Evolutionary conservation across 2,329 filamentous ascomycete species (phyloP), one percentile per base, ranked within the genome.

Genomic region (Ascochyta viciae-villosae): DNA sequence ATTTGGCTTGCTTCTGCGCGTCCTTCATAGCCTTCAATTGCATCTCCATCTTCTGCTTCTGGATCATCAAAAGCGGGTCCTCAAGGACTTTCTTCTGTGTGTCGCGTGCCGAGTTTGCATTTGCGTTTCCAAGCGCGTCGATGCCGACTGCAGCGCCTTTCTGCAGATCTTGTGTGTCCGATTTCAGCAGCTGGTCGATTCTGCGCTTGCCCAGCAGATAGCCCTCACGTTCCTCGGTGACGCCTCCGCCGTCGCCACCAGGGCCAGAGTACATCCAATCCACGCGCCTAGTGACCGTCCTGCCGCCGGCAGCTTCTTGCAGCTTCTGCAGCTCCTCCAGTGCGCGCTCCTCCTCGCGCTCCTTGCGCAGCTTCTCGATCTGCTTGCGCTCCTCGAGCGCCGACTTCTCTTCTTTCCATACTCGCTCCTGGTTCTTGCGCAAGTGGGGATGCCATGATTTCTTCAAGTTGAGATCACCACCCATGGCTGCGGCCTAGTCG

Each of bases 191-290:
- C 12, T 88, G 87, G 79, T 98, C 94, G 73, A 99, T 94, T 55
- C 93, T 85, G 55, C 95, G 85, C 81, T 97, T 98, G 48, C 95
- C 95, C 13, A 99, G 82, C 1, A 99, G 78, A 74, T 96, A 99
- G 4, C 90, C 92, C 72, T 99, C 95, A 79, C 91, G 92, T 77
- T 98, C 95, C 75, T 97, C 94, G 0, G 78, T 87, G 4, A 80
- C 77, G 19, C 75, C 78, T 23, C 85, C 86, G 70, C 90, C 88
- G 33, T 91, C 91, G 53, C 82, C 84, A 45, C 89, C 89, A 7
- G 95, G 92, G 1, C 94, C 94, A 66, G 89, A 87, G 77, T 99
- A 99, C 92, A 99, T 97, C 91, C 95, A 99, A 70, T 98, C 95
- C 24, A 99, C 94, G 33, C 92, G 87, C 67, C 94, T 89, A 27